Conservation (phyloP, 768 basidiomycete species). For the Chalciporus piperatus region DNA sequence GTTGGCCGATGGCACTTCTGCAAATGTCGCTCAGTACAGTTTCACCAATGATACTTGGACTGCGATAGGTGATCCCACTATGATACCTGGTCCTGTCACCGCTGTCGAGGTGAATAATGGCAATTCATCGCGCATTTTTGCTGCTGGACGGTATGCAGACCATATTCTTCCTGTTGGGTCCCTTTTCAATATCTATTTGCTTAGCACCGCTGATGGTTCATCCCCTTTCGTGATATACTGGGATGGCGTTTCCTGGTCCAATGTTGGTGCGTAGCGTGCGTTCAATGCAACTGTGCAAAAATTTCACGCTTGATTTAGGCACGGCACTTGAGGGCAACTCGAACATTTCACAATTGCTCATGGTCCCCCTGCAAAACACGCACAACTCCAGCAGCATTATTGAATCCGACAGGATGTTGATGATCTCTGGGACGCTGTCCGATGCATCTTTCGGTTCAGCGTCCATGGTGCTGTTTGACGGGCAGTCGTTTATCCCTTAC, state of each 20-base stretch:
- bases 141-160: slow-evolving; percentile 74
- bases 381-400: slow-evolving; percentile 70
- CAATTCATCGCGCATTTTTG: slow-evolving; percentile 83
- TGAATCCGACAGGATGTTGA: slow-evolving; percentile 82
- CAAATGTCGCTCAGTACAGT: slow-evolving; percentile 73
- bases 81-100: slow-evolving; percentile 86
- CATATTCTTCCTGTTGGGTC: not conserved
- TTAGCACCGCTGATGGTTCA: slow-evolving; percentile 55
- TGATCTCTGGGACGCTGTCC: slow-evolving; percentile 78
- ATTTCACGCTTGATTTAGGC: slow-evolving; percentile 36
- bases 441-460: slow-evolving; percentile 73
- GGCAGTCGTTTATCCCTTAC: slow-evolving; percentile 77
- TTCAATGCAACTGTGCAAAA: not conserved
- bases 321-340: slow-evolving; percentile 54
- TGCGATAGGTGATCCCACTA: slow-evolving; percentile 52
- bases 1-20: slow-evolving; percentile 56
- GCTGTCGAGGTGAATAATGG: slow-evolving; percentile 82
- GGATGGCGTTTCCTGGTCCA: slow-evolving; percentile 77
- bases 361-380: slow-evolving; percentile 86
- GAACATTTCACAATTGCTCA: slow-evolving; percentile 75
- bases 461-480: slow-evolving; percentile 87
- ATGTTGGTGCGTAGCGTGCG: slow-evolving; percentile 46
- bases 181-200: not conserved
- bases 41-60: slow-evolving; percentile 77
- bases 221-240: slow-evolving; percentile 78